These are phyloP conservation scores for Myriosclerotinia curreyana DNA, from an alignment of 2,329 filamentous ascomycete genomes.

Conservation along the genomic window DNA sequence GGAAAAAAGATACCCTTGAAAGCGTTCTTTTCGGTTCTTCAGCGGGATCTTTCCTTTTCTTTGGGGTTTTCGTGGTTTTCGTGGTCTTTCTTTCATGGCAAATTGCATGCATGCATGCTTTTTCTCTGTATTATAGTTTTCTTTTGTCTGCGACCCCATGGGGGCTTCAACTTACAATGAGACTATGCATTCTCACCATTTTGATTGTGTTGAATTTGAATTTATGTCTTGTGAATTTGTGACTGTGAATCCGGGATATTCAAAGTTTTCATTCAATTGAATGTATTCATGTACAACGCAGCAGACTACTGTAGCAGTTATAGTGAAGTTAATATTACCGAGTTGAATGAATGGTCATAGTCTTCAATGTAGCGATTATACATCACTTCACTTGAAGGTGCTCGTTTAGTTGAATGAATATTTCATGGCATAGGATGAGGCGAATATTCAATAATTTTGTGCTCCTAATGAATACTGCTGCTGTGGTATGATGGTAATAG, in stretches of 20 bases:
- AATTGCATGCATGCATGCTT: not conserved
- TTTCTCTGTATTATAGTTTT: not conserved
- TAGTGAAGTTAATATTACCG: not conserved
- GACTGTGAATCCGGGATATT: not conserved
- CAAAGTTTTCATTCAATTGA: not conserved
- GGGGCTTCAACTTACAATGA: conserved; percentile 1
- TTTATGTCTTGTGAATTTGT: not conserved
- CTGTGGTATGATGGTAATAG: not conserved
- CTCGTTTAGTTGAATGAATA: not conserved
- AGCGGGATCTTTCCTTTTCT: not conserved
- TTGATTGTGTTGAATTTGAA: not conserved
- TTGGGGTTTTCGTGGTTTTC: not conserved
- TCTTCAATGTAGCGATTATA: not conserved
- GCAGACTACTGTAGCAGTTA: not conserved
- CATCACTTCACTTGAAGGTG: not conserved
- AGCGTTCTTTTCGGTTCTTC: conserved; percentile 7
- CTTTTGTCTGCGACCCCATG: not conserved
- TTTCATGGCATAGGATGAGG: not conserved
- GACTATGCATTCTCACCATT: not conserved
- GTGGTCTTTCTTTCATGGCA: not conserved
- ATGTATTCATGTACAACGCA: not conserved
- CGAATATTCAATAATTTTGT: too few species aligned
- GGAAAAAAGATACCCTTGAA: not conserved
- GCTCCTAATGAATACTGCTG: not conserved
- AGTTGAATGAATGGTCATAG: not conserved